A percentile compares a stretch with the other conserved stretches of the same genome.
Evolutionary conservation across 164 flowering plant species (phyloP).

Genomic region (Hamamelis virginiana): DNA sequence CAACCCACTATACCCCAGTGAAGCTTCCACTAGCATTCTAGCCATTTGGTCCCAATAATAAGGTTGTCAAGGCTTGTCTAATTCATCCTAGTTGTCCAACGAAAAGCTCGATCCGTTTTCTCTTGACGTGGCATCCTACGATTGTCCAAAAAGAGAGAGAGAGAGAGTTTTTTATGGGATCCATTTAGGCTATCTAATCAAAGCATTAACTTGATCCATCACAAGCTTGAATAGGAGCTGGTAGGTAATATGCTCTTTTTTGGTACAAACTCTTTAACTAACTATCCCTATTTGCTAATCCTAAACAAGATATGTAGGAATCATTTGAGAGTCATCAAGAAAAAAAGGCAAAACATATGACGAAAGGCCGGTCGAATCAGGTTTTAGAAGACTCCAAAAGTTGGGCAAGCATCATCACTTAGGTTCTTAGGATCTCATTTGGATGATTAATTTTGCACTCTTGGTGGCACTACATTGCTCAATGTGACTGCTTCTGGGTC

Average conservation of each 20-base stretch:
- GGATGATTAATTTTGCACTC: too few relatives aligned
- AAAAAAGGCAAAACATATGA: neutral
- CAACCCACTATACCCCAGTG: constrained; percentile 17
- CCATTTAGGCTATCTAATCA: constrained; percentile 12
- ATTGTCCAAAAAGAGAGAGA: neutral
- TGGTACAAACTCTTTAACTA: neutral
- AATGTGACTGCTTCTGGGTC: neutral
- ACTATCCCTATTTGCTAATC: constrained; percentile 4
- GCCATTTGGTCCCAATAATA: constrained; percentile 15
- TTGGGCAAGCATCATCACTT: too few relatives aligned
- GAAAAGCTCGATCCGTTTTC: neutral
- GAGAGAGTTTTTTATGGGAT: neutral
- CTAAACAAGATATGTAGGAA: neutral
- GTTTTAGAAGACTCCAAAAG: too few relatives aligned
- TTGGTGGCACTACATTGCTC: neutral
- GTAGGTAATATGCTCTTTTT: constrained; percentile 2
- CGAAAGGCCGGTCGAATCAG: neutral
- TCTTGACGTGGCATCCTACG: neutral
- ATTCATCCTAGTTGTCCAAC: constrained; percentile 7
- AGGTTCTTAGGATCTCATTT: neutral
- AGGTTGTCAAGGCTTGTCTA: constrained; percentile 14
- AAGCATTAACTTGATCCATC: constrained; percentile 3
- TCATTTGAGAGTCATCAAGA: neutral
- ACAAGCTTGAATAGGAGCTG: constrained; percentile 5
- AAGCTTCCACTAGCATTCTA: constrained; percentile 37